These are phyloP conservation scores for Penicillium bialowiezense DNA, from an alignment of 495 filamentous ascomycete genomes.

Conservation along the genomic window DNA sequence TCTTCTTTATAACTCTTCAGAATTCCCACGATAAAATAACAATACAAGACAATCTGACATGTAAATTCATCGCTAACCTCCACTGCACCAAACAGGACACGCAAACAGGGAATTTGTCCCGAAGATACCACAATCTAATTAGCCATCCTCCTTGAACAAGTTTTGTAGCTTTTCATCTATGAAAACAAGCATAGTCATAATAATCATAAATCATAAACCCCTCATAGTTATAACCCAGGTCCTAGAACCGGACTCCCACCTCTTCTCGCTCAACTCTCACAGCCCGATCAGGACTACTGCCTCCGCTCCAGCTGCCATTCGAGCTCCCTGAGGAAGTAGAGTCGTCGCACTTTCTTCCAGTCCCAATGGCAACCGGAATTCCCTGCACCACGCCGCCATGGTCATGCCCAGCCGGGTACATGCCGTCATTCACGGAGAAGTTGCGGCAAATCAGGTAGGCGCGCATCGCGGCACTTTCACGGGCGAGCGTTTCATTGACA, in stretches of 20 bases:
- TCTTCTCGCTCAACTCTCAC: constrained; percentile 29
- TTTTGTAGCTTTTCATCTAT: too few species aligned
- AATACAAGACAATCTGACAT: too few species aligned
- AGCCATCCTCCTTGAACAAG: too few species aligned
- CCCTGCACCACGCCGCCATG: constrained; percentile 79
- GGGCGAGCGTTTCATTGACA: constrained; percentile 75
- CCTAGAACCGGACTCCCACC: background rate
- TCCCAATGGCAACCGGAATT: constrained; percentile 71
- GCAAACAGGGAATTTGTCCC: too few species aligned
- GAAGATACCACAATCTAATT: too few species aligned
- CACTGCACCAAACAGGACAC: too few species aligned
- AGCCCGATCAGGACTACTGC: constrained; percentile 51
- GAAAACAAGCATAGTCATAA: too few species aligned
- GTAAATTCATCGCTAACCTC: too few species aligned
- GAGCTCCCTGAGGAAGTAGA: constrained; percentile 39
- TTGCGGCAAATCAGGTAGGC: constrained; percentile 98
- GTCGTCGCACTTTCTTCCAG: constrained; percentile 49
- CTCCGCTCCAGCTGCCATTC: constrained; percentile 51
- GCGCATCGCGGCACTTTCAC: constrained; percentile 93
- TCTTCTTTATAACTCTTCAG: too few species aligned
- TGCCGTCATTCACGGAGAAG: constrained; percentile 97
- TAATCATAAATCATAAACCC: background rate
- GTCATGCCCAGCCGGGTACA: constrained; percentile 72
- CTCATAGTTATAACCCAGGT: background rate
- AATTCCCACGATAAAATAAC: too few species aligned